phyloP scores from a whole-genome alignment of 2,329 filamentous ascomycete species.

The Aspergillus pseudoviridinutans region DNA sequence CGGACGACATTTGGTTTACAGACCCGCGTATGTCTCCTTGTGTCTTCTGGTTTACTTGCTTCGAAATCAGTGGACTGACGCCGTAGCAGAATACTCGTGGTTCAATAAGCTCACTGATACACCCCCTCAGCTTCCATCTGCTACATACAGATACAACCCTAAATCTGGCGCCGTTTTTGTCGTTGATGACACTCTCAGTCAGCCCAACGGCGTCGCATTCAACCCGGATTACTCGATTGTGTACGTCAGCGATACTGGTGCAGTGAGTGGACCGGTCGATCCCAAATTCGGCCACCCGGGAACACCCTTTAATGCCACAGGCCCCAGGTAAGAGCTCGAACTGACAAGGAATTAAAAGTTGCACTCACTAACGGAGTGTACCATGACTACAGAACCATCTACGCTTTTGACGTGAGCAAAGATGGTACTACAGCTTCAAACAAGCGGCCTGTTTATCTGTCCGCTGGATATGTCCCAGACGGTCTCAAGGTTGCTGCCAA shows the following conservation, averaged over 20 bases:
- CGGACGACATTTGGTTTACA: slow-evolving; percentile 50
- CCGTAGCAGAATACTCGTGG: slow-evolving; percentile 30
- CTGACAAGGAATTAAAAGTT: not conserved
- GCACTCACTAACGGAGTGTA: not conserved
- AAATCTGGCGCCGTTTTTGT: slow-evolving; percentile 38
- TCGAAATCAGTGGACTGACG: not conserved
- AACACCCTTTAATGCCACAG: slow-evolving; percentile 27
- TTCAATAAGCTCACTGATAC: slow-evolving; percentile 35
- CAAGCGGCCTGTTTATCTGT: slow-evolving; percentile 39
- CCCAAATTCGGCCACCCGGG: slow-evolving; percentile 21
- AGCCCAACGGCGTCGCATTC: slow-evolving; percentile 46
- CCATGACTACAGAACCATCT: slow-evolving; percentile 25
- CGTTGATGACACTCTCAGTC: slow-evolving; percentile 40
- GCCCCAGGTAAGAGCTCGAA: slow-evolving; percentile 12
- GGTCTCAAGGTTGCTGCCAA: slow-evolving; percentile 42
- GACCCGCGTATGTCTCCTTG: slow-evolving; percentile 35
- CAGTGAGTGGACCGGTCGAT: slow-evolving; percentile 19
- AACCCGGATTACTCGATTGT: slow-evolving; percentile 41
- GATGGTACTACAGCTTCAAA: slow-evolving; percentile 34
- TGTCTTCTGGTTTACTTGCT: slow-evolving; percentile 19
- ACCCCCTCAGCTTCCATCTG: slow-evolving; percentile 26
- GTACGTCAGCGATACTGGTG: slow-evolving; percentile 44
- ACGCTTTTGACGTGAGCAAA: slow-evolving; percentile 38
- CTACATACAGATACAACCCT: slow-evolving; percentile 43
- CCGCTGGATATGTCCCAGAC: slow-evolving; percentile 39